Conservation (phyloP, 2,329 filamentous ascomycete species). For the Monilinia fructigena region DNA sequence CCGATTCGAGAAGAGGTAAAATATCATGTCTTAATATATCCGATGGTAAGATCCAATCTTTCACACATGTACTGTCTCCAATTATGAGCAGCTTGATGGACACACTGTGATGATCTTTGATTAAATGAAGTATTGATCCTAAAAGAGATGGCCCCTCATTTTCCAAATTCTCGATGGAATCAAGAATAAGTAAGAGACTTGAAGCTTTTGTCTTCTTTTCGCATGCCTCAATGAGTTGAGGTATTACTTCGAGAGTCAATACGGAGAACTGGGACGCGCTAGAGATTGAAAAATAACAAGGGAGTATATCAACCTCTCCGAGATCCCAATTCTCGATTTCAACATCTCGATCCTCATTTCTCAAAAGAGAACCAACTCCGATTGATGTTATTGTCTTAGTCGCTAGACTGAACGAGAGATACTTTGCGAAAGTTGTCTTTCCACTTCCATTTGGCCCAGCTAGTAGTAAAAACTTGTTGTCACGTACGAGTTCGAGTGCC, state of each 20-base stretch:
- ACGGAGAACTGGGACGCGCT: background rate
- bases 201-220: no score
- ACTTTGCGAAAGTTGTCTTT: background rate
- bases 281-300: background rate
- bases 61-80: no score
- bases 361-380: background rate
- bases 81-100: no score
- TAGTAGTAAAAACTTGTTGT: background rate
- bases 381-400: background rate
- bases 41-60: no score
- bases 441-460: background rate
- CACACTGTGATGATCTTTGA: no score
- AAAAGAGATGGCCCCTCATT: no score
- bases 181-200: no score
- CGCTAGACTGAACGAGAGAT: background rate
- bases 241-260: background rate
- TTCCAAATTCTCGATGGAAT: no score
- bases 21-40: no score
- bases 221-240: background rate
- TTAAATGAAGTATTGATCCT: no score
- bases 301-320: background rate
- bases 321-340: background rate
- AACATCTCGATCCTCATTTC: background rate
- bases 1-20: no score
- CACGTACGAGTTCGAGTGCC: background rate